Conservation (phyloP, 2,329 filamentous ascomycete genomes). For the Ceratocystis albifundus region DNA sequence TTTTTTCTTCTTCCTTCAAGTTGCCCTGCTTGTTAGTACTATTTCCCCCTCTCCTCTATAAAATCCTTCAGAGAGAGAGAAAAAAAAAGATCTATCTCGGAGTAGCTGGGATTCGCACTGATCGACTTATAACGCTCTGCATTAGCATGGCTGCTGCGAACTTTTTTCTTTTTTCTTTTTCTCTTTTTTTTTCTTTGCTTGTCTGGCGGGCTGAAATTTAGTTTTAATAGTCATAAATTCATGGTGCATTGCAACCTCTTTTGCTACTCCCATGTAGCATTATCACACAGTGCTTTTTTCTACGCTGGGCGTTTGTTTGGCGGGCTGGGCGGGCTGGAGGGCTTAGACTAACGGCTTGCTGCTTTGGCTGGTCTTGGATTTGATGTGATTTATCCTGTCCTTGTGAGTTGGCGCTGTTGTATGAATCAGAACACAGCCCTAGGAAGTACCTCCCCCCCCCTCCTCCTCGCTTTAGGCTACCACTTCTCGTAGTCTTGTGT, state of each 20-base stretch:
- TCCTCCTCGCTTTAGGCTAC: neutral
- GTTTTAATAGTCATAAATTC: neutral
- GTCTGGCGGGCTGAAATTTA: neutral
- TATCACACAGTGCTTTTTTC: neutral
- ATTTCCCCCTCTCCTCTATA: neutral
- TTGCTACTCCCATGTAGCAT: neutral
- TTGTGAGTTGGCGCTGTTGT: neutral
- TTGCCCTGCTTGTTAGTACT: slow-evolving; percentile 7
- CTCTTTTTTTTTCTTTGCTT: neutral
- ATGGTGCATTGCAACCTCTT: neutral
- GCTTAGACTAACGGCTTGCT: neutral
- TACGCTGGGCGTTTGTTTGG: neutral
- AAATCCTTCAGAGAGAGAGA: neutral
- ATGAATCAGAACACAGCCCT: neutral
- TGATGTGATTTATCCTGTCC: neutral
- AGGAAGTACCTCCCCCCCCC: neutral
- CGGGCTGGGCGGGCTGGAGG: neutral
- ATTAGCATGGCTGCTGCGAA: neutral
- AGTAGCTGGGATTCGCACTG: slow-evolving; percentile 4
- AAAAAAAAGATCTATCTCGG: neutral
- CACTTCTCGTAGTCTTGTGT: neutral
- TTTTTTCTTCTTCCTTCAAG: neutral
- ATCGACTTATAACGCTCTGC: neutral
- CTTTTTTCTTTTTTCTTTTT: neutral
- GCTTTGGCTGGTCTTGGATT: neutral